Base-by-base conservation (phyloP, 768 basidiomycete species). In the Naganishia kalamii region DNA sequence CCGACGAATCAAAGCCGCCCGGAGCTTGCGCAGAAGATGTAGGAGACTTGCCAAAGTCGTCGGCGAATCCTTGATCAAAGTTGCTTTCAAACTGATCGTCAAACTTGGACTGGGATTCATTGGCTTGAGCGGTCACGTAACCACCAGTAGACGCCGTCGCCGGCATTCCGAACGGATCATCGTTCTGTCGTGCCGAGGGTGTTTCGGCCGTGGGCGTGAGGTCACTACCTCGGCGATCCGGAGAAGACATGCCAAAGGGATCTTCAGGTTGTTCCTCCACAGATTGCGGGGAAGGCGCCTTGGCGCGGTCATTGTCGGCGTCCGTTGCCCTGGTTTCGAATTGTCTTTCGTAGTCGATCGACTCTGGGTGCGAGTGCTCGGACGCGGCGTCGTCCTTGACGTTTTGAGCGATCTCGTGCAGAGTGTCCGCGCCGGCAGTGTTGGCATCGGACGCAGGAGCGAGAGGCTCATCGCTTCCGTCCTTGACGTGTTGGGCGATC, bases 11-110 rank as follows among this genome's bases (percentile, higher is more conserved):
- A 11, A n/a, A n/a, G 43, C 11, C 33, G n/a, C 2, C 37, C 12
- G 10, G 37, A 13, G 21, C 13, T 40, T n/a, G n/a, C n/a, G n/a
- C n/a, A n/a, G n/a, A n/a, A n/a, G n/a, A n/a, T n/a, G n/a, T n/a
- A n/a, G 54, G 25, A 15, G 50, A 35, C 30, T 54, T 54, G 73
- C 70, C 33, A 77, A 68, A 50, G 79, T 82, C 71, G 49, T 75
- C 74, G n/a, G 70, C 76, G 46, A 75, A 75, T 19, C 69, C 71
- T 27, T 63, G 47, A 29, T 69, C 70, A 37, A 79, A 76, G 41
- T 72, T 72, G 63, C 71, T 71, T 32, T 65, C 68, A 64, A 70
- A 43, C 12, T 57, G 25, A 25, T 32, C 60, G 29, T 52, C 60
- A 65, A 19, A 43, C 27, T 67, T 62, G 12, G 33, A 50, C 37